Conservation (phyloP, 73 alveolate species). For the Diophrys sp. region DNA sequence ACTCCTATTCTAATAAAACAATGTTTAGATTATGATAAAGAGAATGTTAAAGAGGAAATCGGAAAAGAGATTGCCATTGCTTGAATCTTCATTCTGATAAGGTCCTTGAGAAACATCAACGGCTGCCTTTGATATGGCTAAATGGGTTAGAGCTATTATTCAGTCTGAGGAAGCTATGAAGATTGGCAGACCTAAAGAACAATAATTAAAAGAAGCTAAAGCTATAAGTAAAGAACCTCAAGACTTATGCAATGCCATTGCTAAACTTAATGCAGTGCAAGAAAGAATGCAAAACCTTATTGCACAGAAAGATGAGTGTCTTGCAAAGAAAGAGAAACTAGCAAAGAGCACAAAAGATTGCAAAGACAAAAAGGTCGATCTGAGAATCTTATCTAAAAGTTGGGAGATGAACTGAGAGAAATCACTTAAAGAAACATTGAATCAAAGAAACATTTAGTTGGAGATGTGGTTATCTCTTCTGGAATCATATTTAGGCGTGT, state of each 20-base stretch:
- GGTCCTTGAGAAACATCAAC: slow-evolving; percentile 69
- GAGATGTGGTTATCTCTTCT: slow-evolving; percentile 96
- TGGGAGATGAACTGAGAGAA: slow-evolving; percentile 95
- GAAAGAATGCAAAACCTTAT: slow-evolving; percentile 75
- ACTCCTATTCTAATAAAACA: slow-evolving; percentile 75
- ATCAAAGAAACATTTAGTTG: slow-evolving; percentile 85
- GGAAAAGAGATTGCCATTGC: slow-evolving; percentile 59
- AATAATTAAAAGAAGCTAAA: slow-evolving; percentile 80
- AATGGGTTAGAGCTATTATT: slow-evolving; percentile 90
- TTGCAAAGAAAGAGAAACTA: slow-evolving; percentile 87
- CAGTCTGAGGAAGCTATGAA: slow-evolving; percentile 80
- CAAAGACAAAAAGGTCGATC: slow-evolving; percentile 91
- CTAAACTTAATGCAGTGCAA: slow-evolving; percentile 85
- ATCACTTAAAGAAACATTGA: slow-evolving; percentile 66
- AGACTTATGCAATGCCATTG: no score
- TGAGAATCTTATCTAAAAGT: slow-evolving; percentile 90
- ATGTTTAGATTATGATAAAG: slow-evolving; percentile 70
- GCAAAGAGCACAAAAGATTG: slow-evolving; percentile 92
- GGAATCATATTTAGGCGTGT: slow-evolving; percentile 99
- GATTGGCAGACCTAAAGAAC: slow-evolving; percentile 97
- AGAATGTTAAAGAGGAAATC: slow-evolving; percentile 64
- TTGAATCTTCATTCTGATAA: slow-evolving; percentile 64
- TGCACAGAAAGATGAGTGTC: slow-evolving; percentile 90
- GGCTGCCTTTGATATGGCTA: slow-evolving; percentile 88
- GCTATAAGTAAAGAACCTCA: slow-evolving; percentile 82